Evolutionary conservation across 345 rosid genomes (phyloP).

Genomic region (Isatis tinctoria): DNA sequence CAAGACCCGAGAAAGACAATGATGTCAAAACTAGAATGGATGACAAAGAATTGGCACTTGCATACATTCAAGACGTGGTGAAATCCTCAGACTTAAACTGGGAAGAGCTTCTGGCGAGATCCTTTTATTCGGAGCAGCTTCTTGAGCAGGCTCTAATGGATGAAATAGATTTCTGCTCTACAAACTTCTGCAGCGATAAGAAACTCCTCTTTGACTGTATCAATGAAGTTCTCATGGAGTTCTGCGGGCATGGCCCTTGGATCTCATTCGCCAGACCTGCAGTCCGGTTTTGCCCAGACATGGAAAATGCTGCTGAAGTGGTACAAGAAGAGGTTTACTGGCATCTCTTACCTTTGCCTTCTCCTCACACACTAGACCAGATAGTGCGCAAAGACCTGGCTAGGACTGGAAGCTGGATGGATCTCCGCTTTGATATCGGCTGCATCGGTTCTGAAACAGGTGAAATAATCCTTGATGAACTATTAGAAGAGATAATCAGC

Average conservation of each 20-base stretch:
- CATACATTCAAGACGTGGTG: conserved; percentile 53
- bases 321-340: conserved; percentile 67
- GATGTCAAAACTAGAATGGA: conserved; percentile 37
- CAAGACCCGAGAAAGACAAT: conserved; percentile 30
- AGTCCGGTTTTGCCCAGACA: conserved; percentile 41
- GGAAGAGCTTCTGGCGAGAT: conserved; percentile 65
- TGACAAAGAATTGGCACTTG: conserved; percentile 45
- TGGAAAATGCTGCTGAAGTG: conserved; percentile 40
- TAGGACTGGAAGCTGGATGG: conserved; percentile 62
- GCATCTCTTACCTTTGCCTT: conserved; percentile 64
- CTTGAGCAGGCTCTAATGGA: conserved; percentile 54
- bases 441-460: conserved; percentile 44
- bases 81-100: conserved; percentile 52
- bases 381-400: conserved; percentile 70
- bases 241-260: conserved; percentile 49
- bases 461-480: conserved; percentile 54
- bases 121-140: conserved; percentile 54
- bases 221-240: conserved; percentile 71
- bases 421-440: conserved; percentile 45
- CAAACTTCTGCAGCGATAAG: conserved; percentile 45
- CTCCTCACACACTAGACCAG: conserved; percentile 70
- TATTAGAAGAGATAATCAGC: conserved; percentile 50
- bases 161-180: conserved; percentile 51
- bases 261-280: conserved; percentile 46
- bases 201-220: conserved; percentile 68